Evolutionary conservation across 345 rosid genomes (phyloP).

Genomic region (Rhodamnia rubescens): DNA sequence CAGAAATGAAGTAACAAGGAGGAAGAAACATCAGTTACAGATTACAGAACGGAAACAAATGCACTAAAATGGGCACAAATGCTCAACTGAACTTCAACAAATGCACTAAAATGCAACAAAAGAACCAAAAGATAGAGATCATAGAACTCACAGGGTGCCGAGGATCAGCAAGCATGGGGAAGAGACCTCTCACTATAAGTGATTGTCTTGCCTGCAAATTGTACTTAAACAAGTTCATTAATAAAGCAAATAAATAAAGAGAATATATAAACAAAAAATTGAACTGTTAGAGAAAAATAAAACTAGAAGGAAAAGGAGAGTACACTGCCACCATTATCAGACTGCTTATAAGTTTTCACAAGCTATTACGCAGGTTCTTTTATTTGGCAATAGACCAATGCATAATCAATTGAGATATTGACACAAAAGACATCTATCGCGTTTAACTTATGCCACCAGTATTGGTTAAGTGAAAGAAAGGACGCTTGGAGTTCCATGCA

Average conservation of each 20-base stretch:
- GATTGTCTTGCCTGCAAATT: constrained; percentile 12
- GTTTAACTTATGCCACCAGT: background rate
- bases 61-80: background rate
- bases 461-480: background rate
- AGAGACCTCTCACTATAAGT: constrained; percentile 10
- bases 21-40: background rate
- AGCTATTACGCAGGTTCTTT: background rate
- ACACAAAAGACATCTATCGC: background rate
- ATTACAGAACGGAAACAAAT: background rate
- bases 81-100: background rate
- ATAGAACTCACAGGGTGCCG: constrained; percentile 12
- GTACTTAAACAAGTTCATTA: background rate
- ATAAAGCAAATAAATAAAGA: background rate
- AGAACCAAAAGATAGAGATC: background rate
- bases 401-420: background rate
- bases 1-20: background rate
- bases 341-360: background rate
- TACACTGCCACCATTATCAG: background rate
- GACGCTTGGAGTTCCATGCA: background rate
- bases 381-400: background rate
- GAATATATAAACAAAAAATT: background rate
- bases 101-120: background rate
- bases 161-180: constrained; percentile 20
- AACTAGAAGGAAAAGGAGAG: background rate
- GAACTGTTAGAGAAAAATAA: background rate